phyloP scores from a whole-genome alignment of 2,329 filamentous ascomycete genomes.

The Penicillium expansum region DNA sequence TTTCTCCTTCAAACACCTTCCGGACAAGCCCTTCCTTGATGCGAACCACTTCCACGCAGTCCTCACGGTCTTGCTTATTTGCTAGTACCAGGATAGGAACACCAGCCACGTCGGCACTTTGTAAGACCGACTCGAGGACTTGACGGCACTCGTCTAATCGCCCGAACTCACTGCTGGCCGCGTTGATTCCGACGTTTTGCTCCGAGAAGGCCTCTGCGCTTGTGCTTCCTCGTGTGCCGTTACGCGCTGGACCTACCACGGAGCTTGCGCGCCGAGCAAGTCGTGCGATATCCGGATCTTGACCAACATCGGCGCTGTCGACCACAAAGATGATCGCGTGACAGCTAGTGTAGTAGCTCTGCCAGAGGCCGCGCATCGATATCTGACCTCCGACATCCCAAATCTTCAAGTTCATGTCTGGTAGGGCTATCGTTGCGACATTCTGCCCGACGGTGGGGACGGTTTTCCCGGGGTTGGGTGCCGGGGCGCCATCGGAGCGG shows the following conservation, averaged over 20 bases:
- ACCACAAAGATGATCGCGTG: constrained; percentile 98
- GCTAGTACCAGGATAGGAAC: constrained; percentile 89
- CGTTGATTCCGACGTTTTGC: constrained; percentile 37
- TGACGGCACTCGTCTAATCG: constrained; percentile 83
- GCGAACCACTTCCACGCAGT: constrained; percentile 93
- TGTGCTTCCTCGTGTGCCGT: constrained; percentile 1
- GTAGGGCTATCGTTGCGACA: constrained; percentile 83
- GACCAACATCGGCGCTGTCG: constrained; percentile 86
- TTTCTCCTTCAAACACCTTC: constrained; percentile 92
- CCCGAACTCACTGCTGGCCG: constrained; percentile 38
- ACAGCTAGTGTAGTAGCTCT: constrained; percentile 88
- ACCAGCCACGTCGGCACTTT: constrained; percentile 82
- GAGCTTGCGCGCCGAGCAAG: constrained; percentile 37
- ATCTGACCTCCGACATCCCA: constrained; percentile 98
- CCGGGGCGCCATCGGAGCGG: constrained; percentile 40
- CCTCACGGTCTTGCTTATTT: constrained; percentile 97
- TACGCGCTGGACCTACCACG: constrained; percentile 20
- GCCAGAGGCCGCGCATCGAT: constrained; percentile 84
- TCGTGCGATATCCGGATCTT: constrained; percentile 66
- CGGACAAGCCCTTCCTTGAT: constrained; percentile 97
- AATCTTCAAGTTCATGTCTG: constrained; percentile 95
- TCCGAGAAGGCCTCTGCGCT: constrained; percentile 31
- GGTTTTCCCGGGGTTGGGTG: constrained; percentile 69
- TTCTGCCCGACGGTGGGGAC: constrained; percentile 98
- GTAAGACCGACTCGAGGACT: constrained; percentile 85